These are phyloP conservation scores for Suillus cothurnatus DNA, from an alignment of 768 basidiomycete genomes.

Conservation along the genomic window DNA sequence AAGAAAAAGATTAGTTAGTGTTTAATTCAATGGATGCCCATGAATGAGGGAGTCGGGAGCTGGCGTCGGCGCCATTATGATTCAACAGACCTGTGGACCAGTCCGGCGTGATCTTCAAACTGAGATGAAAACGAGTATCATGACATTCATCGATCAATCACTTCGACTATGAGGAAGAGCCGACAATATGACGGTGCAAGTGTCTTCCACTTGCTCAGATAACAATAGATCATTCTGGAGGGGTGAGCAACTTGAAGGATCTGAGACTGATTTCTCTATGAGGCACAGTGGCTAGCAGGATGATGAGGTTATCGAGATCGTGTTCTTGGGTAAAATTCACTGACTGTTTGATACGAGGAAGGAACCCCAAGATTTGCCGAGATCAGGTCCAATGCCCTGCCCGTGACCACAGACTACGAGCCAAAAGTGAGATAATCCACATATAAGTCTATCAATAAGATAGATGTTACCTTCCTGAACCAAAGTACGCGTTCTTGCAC, in stretches of 20 bases:
- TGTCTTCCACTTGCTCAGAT: constrained; percentile 56
- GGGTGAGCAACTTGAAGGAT: constrained; percentile 25
- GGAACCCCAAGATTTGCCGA: constrained; percentile 27
- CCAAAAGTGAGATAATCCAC: constrained; percentile 9
- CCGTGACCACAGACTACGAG: constrained; percentile 53
- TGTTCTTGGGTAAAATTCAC: constrained; percentile 3
- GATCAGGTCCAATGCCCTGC: constrained; percentile 63
- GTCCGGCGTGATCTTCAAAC: not conserved
- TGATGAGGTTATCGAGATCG: constrained; percentile 29
- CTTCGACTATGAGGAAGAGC: not conserved
- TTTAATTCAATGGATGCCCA: not conserved
- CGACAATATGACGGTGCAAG: constrained; percentile 32
- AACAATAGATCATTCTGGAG: constrained; percentile 54
- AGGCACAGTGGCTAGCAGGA: constrained; percentile 48
- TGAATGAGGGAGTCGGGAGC: not conserved
- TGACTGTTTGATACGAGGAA: constrained; percentile 15
- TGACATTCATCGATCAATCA: not conserved
- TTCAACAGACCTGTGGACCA: not conserved
- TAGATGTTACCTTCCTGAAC: constrained; percentile 62
- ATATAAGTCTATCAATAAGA: constrained; percentile 11
- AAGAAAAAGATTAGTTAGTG: too few species aligned
- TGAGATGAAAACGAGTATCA: not conserved
- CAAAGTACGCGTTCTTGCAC: constrained; percentile 55
- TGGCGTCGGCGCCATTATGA: not conserved
- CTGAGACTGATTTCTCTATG: constrained; percentile 25